Conservation (phyloP, 805 yeast genomes). For the Nakazawaea sp. region DNA sequence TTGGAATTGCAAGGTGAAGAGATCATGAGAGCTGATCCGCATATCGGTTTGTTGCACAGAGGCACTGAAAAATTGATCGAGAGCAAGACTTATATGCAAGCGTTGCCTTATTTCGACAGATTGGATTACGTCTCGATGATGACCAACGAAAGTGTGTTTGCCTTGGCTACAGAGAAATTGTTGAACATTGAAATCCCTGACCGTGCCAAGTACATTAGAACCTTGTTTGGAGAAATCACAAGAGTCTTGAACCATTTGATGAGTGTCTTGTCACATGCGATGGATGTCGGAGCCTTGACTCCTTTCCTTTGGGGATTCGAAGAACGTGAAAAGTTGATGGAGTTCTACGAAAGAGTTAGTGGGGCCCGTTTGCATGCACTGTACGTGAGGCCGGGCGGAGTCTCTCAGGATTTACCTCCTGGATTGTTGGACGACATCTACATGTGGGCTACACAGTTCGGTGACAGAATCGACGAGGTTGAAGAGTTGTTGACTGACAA, state of each 20-base stretch:
- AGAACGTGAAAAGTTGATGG: conserved; percentile 90
- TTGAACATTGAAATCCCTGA: conserved; percentile 80
- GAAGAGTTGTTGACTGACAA: conserved; percentile 87
- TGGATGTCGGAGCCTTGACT: conserved; percentile 93
- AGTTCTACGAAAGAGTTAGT: conserved; percentile 82
- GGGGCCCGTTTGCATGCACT: conserved; percentile 90
- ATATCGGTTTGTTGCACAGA: conserved; percentile 80
- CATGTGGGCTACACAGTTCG: conserved; percentile 96
- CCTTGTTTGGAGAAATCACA: conserved; percentile 82
- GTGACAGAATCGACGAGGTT: conserved; percentile 85
- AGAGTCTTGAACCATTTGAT: conserved; percentile 78
- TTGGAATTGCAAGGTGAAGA: conserved; percentile 87
- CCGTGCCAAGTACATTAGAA: conserved; percentile 79
- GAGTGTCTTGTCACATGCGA: conserved; percentile 82
- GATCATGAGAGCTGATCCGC: conserved; percentile 82
- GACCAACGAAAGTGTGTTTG: conserved; percentile 84
- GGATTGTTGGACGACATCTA: conserved; percentile 85
- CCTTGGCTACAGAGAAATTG: conserved; percentile 79
- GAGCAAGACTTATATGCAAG: conserved; percentile 80
- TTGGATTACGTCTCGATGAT: conserved; percentile 82
- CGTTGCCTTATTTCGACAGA: conserved; percentile 83
- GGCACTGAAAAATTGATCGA: conserved; percentile 89
- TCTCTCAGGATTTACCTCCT: conserved; percentile 78
- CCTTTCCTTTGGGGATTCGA: conserved; percentile 94
- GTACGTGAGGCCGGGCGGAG: conserved; percentile 90